Conservation (phyloP, 2,329 filamentous ascomycete species). For the Talaromyces funiculosus region DNA sequence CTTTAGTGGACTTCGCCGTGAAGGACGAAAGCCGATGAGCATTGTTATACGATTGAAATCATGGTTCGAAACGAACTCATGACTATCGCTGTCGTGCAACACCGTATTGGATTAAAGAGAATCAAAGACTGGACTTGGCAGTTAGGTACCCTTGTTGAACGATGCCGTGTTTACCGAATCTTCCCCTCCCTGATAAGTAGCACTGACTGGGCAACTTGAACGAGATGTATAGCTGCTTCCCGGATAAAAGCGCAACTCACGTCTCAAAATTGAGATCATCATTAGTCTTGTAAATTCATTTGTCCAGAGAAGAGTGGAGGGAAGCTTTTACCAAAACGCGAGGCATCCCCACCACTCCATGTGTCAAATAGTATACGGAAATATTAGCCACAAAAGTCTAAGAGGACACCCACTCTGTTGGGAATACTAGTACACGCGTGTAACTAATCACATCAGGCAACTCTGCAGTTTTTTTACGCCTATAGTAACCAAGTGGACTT, state of each 20-base stretch:
- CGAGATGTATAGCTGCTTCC: neutral
- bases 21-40: neutral
- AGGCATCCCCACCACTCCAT: neutral
- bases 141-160: neutral
- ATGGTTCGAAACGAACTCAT: neutral
- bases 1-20: neutral
- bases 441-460: neutral
- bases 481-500: neutral
- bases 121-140: neutral
- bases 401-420: neutral
- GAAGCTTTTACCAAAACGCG: neutral
- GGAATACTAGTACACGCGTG: neutral
- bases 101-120: neutral
- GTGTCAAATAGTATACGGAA: neutral
- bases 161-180: neutral
- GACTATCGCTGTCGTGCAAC: neutral
- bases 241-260: neutral
- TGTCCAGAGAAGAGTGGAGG: neutral
- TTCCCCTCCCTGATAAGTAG: neutral
- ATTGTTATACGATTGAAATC: neutral
- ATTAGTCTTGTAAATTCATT: neutral
- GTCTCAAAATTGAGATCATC: neutral
- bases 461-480: neutral
- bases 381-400: neutral
- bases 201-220: neutral